These are phyloP conservation scores for Ormosia semicastrata DNA, from an alignment of 306 rosid genomes.

Conservation along the genomic window DNA sequence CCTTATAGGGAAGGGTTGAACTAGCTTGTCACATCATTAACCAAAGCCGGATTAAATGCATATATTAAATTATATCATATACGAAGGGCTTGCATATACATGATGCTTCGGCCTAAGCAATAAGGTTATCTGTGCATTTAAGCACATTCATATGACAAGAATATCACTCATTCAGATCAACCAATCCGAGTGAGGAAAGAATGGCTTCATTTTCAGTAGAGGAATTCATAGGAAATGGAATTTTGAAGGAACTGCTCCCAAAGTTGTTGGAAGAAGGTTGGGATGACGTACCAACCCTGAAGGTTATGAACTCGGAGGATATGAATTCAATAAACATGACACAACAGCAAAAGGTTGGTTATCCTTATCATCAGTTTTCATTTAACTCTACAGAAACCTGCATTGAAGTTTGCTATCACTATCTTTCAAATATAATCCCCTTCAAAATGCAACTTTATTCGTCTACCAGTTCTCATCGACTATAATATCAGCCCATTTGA, in stretches of 20 bases:
- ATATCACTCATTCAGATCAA: background rate
- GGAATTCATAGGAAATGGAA: constrained; percentile 78
- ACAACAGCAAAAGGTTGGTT: constrained; percentile 62
- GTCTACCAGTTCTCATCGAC: background rate
- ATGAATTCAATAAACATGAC: constrained; percentile 80
- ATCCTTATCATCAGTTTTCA: background rate
- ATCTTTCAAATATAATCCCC: background rate
- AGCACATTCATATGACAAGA: background rate
- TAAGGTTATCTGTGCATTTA: constrained; percentile 2
- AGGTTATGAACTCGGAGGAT: constrained; percentile 76
- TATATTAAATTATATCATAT: background rate
- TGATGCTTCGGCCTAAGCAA: background rate
- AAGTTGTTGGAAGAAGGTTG: constrained; percentile 82
- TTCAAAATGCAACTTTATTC: background rate
- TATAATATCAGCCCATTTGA: background rate
- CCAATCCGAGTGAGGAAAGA: background rate
- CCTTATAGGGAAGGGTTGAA: too few relatives aligned
- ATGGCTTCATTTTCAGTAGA: constrained; percentile 90
- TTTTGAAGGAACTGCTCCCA: constrained; percentile 63
- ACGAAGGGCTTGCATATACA: constrained; percentile 11
- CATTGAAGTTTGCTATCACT: background rate
- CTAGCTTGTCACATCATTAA: background rate
- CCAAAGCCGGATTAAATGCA: constrained; percentile 6
- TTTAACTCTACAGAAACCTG: background rate
- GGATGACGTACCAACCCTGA: constrained; percentile 91